Evolutionary conservation across 495 filamentous ascomycete genomes (phyloP).

Genomic region (Staphylotrichum tortipilum): DNA sequence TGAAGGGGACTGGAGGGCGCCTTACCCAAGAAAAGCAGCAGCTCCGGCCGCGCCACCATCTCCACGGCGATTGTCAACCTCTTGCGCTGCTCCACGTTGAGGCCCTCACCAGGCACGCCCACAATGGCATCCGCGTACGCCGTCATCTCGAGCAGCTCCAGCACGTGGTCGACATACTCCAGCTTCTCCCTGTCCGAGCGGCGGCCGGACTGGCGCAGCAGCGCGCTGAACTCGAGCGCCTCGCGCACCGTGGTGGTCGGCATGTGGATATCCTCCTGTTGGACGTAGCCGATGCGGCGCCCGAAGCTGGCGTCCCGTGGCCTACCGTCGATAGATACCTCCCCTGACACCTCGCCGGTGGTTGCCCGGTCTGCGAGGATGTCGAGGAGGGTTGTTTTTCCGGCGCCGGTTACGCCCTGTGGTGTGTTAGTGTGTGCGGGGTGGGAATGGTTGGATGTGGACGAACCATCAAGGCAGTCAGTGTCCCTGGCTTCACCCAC

Average conservation of each 20-base stretch:
- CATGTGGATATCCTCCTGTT: constrained; percentile 76
- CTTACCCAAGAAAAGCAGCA: constrained; percentile 46
- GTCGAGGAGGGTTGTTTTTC: constrained; percentile 57
- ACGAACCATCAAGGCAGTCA: not conserved
- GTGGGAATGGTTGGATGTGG: too few species aligned
- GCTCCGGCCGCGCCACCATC: constrained; percentile 68
- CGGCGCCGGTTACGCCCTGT: constrained; percentile 61
- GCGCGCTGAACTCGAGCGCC: constrained; percentile 67
- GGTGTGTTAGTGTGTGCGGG: too few species aligned
- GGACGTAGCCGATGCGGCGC: constrained; percentile 67
- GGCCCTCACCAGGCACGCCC: constrained; percentile 59
- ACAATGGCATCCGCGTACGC: constrained; percentile 62
- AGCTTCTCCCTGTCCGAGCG: constrained; percentile 58
- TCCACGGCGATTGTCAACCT: constrained; percentile 81
- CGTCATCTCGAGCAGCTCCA: constrained; percentile 69
- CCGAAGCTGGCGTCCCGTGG: constrained; percentile 59
- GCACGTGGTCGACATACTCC: constrained; percentile 73
- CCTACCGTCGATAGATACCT: constrained; percentile 64
- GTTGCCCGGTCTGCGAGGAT: constrained; percentile 60
- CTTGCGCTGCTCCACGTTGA: constrained; percentile 43
- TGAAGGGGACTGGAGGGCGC: too few species aligned
- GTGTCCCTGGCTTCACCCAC: not conserved
- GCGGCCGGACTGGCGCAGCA: constrained; percentile 63
- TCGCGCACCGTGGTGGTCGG: constrained; percentile 72
- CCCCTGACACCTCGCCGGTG: constrained; percentile 59